A percentile compares a stretch with the other conserved stretches of the same genome.
These are phyloP conservation scores for Apostasia shenzhenica DNA, from an alignment of 106 monocot species.

Conservation along the genomic window DNA sequence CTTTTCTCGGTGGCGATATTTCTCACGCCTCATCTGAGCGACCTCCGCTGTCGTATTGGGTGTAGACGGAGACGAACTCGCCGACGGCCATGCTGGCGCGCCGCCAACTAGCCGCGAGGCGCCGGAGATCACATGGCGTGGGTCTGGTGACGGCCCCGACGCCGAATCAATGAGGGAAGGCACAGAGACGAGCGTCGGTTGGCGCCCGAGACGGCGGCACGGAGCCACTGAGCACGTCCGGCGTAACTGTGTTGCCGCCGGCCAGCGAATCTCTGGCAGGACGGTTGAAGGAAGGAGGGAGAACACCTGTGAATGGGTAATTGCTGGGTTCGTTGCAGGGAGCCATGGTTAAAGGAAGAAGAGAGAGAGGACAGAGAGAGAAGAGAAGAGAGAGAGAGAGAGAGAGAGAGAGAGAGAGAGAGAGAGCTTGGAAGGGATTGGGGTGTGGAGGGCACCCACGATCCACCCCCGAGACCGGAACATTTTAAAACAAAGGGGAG, in stretches of 20 bases:
- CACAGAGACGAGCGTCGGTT: slow-evolving; percentile 67
- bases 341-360: slow-evolving; percentile 4
- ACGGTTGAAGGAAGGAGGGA: not conserved
- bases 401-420: not conserved
- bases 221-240: slow-evolving; percentile 62
- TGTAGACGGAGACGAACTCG: slow-evolving; percentile 69
- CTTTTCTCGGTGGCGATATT: not conserved
- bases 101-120: slow-evolving; percentile 59
- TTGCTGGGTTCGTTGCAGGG: not conserved
- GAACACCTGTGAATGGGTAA: slow-evolving; percentile 2
- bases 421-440: too few species aligned
- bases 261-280: not conserved
- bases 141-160: slow-evolving; percentile 42
- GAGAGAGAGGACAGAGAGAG: not conserved
- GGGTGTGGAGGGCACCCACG: slow-evolving; percentile 36
- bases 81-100: slow-evolving; percentile 84
- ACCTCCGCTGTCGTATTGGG: slow-evolving; percentile 60
- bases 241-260: slow-evolving; percentile 14
- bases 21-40: slow-evolving; percentile 12
- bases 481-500: too few species aligned
- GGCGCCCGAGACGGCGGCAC: slow-evolving; percentile 60
- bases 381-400: too few species aligned
- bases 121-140: slow-evolving; percentile 59
- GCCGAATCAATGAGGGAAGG: slow-evolving; percentile 67
- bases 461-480: too few species aligned